These are phyloP conservation scores for Sclerotinia subarctica DNA, from an alignment of 2,329 filamentous ascomycete species.

Conservation along the genomic window DNA sequence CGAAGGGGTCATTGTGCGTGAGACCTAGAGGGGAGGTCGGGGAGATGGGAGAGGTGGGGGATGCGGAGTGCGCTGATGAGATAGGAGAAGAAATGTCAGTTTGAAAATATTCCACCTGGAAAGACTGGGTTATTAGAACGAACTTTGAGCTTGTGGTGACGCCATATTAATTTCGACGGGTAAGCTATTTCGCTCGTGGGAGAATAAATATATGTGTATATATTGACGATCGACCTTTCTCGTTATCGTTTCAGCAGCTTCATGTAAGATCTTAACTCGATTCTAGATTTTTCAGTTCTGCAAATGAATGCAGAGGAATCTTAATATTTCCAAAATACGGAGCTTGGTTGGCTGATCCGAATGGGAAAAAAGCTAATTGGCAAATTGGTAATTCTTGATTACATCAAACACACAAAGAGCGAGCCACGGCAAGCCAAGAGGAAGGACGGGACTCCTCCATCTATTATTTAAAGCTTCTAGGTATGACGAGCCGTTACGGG, in stretches of 20 bases:
- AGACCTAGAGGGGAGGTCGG: background rate
- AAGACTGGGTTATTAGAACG: background rate
- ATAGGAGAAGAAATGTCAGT: background rate
- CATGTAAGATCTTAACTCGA: background rate
- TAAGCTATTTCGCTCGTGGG: background rate
- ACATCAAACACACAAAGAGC: slow-evolving; percentile 13
- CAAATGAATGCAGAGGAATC: background rate
- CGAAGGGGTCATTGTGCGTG: slow-evolving; percentile 12
- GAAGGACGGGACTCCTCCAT: slow-evolving; percentile 2
- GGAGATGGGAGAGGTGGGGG: slow-evolving; percentile 6
- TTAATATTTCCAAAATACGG: background rate
- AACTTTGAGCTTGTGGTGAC: slow-evolving; percentile 17
- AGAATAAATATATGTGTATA: background rate
- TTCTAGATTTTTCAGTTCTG: background rate
- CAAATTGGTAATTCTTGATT: background rate
- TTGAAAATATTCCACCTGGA: background rate
- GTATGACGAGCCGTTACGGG: slow-evolving; percentile 2
- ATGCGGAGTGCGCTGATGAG: background rate
- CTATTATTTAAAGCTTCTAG: background rate
- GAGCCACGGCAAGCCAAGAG: slow-evolving; percentile 2
- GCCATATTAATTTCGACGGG: background rate
- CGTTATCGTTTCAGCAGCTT: slow-evolving; percentile 6
- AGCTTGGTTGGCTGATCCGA: background rate
- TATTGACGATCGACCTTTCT: background rate
- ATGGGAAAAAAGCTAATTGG: background rate